These are phyloP conservation scores for Coemansia sp. DNA, from an alignment of 192 early-diverging fungal genomes.

Conservation along the genomic window DNA sequence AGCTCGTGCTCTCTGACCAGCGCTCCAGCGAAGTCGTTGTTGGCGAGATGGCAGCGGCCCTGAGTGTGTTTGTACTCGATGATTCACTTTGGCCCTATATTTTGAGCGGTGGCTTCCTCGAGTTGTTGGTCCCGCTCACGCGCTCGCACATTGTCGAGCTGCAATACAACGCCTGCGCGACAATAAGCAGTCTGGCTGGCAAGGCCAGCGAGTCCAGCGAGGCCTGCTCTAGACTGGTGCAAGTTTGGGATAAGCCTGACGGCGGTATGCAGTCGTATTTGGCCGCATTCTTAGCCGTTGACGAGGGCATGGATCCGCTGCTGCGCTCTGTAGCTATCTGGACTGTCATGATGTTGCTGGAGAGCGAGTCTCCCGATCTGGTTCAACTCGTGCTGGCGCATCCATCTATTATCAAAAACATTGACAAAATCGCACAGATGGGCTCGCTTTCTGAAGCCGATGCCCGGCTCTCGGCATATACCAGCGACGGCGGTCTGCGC, in stretches of 20 bases:
- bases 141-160: constrained; percentile 58
- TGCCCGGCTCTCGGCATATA: constrained; percentile 36
- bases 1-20: constrained; percentile 25
- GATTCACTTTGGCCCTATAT: constrained; percentile 73
- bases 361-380: constrained; percentile 54
- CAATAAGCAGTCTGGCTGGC: constrained; percentile 70
- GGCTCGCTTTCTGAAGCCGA: constrained; percentile 25
- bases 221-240: constrained; percentile 61
- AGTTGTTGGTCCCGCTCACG: constrained; percentile 71
- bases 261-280: constrained; percentile 74
- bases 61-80: constrained; percentile 80
- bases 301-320: constrained; percentile 63
- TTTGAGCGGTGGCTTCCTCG: constrained; percentile 62
- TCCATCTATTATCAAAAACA: constrained; percentile 54
- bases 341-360: constrained; percentile 83
- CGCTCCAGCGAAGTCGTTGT: constrained; percentile 56
- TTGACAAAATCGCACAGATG: constrained; percentile 41
- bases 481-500: constrained; percentile 33
- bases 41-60: constrained; percentile 82
- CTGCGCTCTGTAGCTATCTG: constrained; percentile 85
- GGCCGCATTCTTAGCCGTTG: constrained; percentile 64
- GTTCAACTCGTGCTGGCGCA: constrained; percentile 46
- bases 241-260: constrained; percentile 67
- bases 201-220: constrained; percentile 57
- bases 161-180: constrained; percentile 77